Evolutionary conservation across 176 grass and related monocot genomes (phyloP).

Genomic region (Tillandsia fasciculata): DNA sequence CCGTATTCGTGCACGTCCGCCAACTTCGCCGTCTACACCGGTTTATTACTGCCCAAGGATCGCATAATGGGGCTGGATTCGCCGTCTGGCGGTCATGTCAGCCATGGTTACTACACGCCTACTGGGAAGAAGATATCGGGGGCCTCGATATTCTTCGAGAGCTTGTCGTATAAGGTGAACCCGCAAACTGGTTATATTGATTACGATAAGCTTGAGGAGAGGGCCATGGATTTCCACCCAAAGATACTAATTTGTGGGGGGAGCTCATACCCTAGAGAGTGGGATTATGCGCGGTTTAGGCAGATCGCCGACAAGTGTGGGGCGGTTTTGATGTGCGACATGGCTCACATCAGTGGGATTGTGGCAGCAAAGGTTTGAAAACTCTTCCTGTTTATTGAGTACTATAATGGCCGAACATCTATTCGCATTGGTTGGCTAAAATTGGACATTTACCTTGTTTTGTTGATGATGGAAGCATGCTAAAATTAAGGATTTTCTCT

Average conservation of each 20-base stretch:
- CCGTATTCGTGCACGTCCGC: constrained; percentile 94
- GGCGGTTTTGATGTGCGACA: constrained; percentile 88
- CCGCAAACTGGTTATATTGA: constrained; percentile 79
- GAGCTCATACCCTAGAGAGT: constrained; percentile 90
- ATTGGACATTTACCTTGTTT: too few relatives aligned
- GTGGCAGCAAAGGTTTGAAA: constrained; percentile 75
- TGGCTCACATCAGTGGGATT: constrained; percentile 95
- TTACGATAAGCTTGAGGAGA: constrained; percentile 88
- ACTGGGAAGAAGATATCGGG: constrained; percentile 90
- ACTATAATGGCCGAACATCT: too few relatives aligned
- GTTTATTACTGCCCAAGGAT: constrained; percentile 70
- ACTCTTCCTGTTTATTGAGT: constrained; percentile 7
- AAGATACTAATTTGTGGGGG: constrained; percentile 96
- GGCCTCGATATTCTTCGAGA: constrained; percentile 95
- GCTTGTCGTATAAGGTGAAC: constrained; percentile 94
- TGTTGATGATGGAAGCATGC: too few relatives aligned
- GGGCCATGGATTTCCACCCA: constrained; percentile 83
- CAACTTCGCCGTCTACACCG: constrained; percentile 86
- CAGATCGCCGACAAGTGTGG: constrained; percentile 81
- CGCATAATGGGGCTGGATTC: constrained; percentile 95
- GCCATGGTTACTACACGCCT: constrained; percentile 82
- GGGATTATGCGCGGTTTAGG: constrained; percentile 75
- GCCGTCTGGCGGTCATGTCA: constrained; percentile 91
- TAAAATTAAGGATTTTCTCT: too few relatives aligned
- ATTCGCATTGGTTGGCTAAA: too few relatives aligned